phyloP scores from a whole-genome alignment of 805 yeast species.

The Kurtzmaniella fragi region DNA sequence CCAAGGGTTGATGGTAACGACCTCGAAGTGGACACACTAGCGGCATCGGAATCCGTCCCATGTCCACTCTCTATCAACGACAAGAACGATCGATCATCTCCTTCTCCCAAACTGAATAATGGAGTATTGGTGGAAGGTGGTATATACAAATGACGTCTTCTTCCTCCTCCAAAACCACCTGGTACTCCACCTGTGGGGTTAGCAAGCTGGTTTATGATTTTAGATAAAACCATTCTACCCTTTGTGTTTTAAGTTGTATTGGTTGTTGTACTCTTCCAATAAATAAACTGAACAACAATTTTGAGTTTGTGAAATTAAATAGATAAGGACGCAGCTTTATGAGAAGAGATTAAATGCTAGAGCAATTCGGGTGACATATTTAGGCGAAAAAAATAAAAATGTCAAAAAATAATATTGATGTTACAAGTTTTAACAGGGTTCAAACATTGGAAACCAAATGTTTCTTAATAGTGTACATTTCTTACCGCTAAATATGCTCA shows the following conservation, averaged over 20 bases:
- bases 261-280: too few species aligned
- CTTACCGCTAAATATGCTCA: too few species aligned
- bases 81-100: conserved; percentile 40
- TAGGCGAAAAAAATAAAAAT: too few species aligned
- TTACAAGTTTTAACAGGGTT: background rate
- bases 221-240: conserved; percentile 35
- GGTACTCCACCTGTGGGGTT: conserved; percentile 29
- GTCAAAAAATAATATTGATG: background rate
- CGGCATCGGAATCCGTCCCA: conserved; percentile 30
- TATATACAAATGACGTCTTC: conserved; percentile 36
- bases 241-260: background rate
- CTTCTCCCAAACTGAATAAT: conserved; percentile 37
- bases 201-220: conserved; percentile 35
- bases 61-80: conserved; percentile 27
- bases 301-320: too few species aligned
- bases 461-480: too few species aligned
- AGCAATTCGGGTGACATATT: too few species aligned
- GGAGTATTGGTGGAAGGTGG: conserved; percentile 43
- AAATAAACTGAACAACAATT: background rate
- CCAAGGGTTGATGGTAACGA: conserved; percentile 37
- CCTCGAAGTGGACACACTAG: conserved; percentile 36
- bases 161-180: conserved; percentile 25
- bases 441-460: too few species aligned
- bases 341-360: too few species aligned
- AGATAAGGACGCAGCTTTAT: too few species aligned